Evolutionary conservation across 2,329 filamentous ascomycete genomes (phyloP).

Genomic region (Teratosphaeria zuluensis): DNA sequence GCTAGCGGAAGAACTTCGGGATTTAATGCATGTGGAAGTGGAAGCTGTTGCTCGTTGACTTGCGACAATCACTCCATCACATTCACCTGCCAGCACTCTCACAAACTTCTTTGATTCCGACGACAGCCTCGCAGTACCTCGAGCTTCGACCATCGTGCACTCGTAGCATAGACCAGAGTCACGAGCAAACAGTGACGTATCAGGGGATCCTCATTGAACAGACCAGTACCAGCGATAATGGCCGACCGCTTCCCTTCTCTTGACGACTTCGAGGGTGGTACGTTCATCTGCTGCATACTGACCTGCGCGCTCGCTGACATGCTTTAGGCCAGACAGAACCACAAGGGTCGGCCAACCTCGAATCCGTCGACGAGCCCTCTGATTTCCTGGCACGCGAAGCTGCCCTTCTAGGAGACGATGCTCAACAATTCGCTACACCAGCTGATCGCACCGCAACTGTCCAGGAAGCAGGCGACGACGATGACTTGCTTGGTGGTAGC

Average conservation of each 20-base stretch:
- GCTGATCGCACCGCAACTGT: conserved; percentile 59
- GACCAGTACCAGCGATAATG: conserved; percentile 25
- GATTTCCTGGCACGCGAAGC: conserved; percentile 91
- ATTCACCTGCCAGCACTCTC: not conserved
- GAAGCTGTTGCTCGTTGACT: not conserved
- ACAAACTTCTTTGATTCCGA: not conserved
- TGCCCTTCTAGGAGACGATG: conserved; percentile 83
- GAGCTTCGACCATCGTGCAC: not conserved
- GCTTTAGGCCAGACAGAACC: conserved; percentile 57
- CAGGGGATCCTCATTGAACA: not conserved
- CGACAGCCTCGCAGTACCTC: not conserved
- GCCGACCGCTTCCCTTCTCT: conserved; percentile 44
- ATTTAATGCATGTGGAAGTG: not conserved
- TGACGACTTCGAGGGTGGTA: conserved; percentile 45
- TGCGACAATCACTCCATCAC: not conserved
- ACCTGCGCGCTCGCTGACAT: conserved; percentile 3
- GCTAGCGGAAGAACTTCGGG: not conserved
- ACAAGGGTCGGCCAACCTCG: conserved; percentile 41
- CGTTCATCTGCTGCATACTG: conserved; percentile 4
- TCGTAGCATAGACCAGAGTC: not conserved
- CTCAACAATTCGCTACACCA: conserved; percentile 73
- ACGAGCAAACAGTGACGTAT: not conserved
- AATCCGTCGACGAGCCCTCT: conserved; percentile 52
- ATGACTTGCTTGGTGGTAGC: conserved; percentile 59
- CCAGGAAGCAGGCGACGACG: conserved; percentile 43